Percentiles rank a stretch among this genome's conserved stretches.
These are phyloP conservation scores for Mangifera indica DNA, from an alignment of 345 rosid species.

Conservation along the genomic window DNA sequence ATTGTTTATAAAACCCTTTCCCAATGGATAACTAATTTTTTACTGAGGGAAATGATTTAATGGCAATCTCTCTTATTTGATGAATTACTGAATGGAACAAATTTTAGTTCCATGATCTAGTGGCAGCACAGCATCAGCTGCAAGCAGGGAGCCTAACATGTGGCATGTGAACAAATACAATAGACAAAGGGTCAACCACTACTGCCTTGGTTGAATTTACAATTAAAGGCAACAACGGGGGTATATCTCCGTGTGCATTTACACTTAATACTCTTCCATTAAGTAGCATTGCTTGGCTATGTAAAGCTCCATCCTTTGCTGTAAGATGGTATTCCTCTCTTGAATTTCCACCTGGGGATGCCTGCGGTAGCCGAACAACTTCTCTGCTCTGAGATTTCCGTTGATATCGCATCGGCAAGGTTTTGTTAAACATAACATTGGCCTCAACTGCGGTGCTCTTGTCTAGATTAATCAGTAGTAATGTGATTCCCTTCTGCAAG, in stretches of 20 bases:
- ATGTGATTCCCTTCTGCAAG: slow-evolving; percentile 70
- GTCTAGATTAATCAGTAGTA: slow-evolving; percentile 75
- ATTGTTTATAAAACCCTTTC: too few species aligned
- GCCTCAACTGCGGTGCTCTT: slow-evolving; percentile 49
- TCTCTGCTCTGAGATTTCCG: slow-evolving; percentile 25
- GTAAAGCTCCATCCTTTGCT: slow-evolving; percentile 70
- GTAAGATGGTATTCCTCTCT: slow-evolving; percentile 91
- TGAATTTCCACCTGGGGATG: slow-evolving; percentile 19
- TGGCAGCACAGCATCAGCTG: slow-evolving; percentile 21
- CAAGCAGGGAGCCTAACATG: slow-evolving; percentile 53
- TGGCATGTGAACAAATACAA: slow-evolving; percentile 68
- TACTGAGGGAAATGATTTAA: too few species aligned
- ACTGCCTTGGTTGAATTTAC: slow-evolving; percentile 50
- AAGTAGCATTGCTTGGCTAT: slow-evolving; percentile 76
- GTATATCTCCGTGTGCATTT: slow-evolving; percentile 61
- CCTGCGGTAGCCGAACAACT: slow-evolving; percentile 22
- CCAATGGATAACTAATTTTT: too few species aligned
- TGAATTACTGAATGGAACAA: slow-evolving; percentile 24
- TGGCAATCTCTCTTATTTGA: slow-evolving; percentile 20
- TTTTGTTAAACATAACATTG: slow-evolving; percentile 37
- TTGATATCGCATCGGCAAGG: slow-evolving; percentile 27
- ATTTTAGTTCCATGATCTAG: slow-evolving; percentile 28
- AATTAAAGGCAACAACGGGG: slow-evolving; percentile 50
- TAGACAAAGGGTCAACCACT: slow-evolving; percentile 58
- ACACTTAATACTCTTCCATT: slow-evolving; percentile 64